Conservation (phyloP, 306 rosid species). For the Crotalaria pallida region DNA sequence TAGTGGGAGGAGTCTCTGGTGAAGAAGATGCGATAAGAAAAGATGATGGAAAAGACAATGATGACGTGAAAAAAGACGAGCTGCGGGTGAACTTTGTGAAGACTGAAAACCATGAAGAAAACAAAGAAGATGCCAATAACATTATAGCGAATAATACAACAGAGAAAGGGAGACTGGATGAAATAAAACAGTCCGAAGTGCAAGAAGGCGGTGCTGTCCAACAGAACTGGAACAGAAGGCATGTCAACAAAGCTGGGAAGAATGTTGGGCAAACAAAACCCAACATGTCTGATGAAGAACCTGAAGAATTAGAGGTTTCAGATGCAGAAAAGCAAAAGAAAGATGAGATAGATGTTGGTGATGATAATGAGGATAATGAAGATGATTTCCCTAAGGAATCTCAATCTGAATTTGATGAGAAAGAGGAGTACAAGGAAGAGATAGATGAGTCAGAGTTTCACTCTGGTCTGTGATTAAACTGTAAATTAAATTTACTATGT, state of each 20-base stretch:
- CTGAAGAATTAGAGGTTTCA: slow-evolving; percentile 17
- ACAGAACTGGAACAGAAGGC: slow-evolving; percentile 29
- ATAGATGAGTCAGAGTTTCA: slow-evolving; percentile 44
- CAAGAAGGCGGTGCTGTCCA: slow-evolving; percentile 11
- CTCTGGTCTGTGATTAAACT: slow-evolving; percentile 10
- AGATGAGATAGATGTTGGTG: neutral
- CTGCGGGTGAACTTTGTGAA: neutral
- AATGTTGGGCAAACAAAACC: slow-evolving; percentile 16
- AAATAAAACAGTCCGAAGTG: slow-evolving; percentile 15
- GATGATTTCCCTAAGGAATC: slow-evolving; percentile 23
- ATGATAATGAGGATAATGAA: slow-evolving; percentile 5
- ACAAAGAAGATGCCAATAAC: slow-evolving; percentile 3
- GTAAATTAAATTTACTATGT: neutral
- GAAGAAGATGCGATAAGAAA: neutral
- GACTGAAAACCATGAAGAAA: slow-evolving; percentile 23
- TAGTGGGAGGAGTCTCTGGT: slow-evolving; percentile 5
- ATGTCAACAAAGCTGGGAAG: slow-evolving; percentile 12
- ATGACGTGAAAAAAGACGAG: slow-evolving; percentile 10
- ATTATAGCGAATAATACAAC: neutral
- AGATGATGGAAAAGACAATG: neutral
- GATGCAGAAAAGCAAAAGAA: slow-evolving; percentile 20
- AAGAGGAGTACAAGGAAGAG: slow-evolving; percentile 47
- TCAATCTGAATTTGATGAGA: slow-evolving; percentile 25
- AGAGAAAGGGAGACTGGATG: neutral
- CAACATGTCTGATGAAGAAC: neutral